These are phyloP conservation scores for Bretschneidera sinensis DNA, from an alignment of 345 rosid species.

Conservation along the genomic window DNA sequence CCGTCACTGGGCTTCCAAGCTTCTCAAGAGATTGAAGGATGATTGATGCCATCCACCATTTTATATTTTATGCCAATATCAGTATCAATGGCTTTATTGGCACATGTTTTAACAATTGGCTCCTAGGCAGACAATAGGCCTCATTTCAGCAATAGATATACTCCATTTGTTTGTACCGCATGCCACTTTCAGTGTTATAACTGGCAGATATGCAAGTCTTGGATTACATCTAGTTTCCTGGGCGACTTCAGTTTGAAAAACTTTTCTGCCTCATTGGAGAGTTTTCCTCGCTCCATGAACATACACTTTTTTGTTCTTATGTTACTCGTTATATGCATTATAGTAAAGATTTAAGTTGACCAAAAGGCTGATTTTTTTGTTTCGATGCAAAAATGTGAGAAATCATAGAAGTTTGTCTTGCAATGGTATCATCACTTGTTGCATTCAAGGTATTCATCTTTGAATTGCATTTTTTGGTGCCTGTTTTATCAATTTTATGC, in stretches of 20 bases:
- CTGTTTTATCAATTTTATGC: not conserved
- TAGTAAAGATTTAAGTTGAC: not conserved
- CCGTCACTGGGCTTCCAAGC: conserved; percentile 60
- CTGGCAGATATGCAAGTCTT: not conserved
- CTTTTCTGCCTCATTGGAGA: not conserved
- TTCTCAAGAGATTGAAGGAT: conserved; percentile 63
- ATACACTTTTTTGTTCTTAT: too few relatives aligned
- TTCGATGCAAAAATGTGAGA: too few relatives aligned
- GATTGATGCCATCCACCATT: conserved; percentile 28
- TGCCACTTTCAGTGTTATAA: not conserved
- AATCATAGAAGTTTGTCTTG: not conserved
- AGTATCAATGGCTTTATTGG: not conserved
- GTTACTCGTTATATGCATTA: not conserved
- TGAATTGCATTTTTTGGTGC: not conserved
- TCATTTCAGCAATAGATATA: not conserved
- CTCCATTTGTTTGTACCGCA: not conserved
- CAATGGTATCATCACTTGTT: not conserved
- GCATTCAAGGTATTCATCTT: not conserved
- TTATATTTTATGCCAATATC: conserved; percentile 11
- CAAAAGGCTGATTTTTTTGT: not conserved
- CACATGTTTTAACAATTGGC: not conserved
- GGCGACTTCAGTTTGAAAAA: not conserved
- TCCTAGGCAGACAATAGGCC: not conserved
- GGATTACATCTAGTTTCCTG: not conserved
- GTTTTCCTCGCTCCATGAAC: too few relatives aligned